Percentiles rank a stretch among this genome's conserved stretches.
Conservation (phyloP, 1,139 yeast genomes). For the Hansenula sp. region DNA sequence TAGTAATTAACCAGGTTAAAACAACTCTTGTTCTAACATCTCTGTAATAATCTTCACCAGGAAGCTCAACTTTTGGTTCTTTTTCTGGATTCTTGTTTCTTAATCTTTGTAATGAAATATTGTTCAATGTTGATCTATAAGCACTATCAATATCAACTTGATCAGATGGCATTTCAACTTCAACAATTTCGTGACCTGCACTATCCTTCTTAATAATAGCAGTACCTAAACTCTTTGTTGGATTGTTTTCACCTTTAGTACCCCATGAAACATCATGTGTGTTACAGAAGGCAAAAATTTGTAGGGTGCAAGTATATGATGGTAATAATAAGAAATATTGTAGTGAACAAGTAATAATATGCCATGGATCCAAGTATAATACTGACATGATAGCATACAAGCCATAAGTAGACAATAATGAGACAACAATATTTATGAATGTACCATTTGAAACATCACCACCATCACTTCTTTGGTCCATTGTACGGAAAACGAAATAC, state of each 20-base stretch:
- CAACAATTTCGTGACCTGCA: slow-evolving; percentile 58
- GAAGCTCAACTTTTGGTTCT: slow-evolving; percentile 31
- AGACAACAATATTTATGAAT: slow-evolving; percentile 78
- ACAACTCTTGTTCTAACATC: slow-evolving; percentile 94
- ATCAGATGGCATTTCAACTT: slow-evolving; percentile 85
- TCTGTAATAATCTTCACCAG: slow-evolving; percentile 87
- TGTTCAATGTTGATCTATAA: slow-evolving; percentile 72
- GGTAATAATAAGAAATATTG: slow-evolving; percentile 89
- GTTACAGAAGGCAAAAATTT: slow-evolving; percentile 91
- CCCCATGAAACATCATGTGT: slow-evolving; percentile 98
- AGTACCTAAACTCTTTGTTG: slow-evolving; percentile 59
- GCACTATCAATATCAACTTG: slow-evolving; percentile 89
- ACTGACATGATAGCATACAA: slow-evolving; percentile 75
- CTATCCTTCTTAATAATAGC: slow-evolving; percentile 55
- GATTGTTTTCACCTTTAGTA: slow-evolving; percentile 87
- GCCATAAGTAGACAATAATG: slow-evolving; percentile 90
- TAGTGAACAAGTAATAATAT: slow-evolving; percentile 73
- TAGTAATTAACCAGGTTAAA: slow-evolving; percentile 83
- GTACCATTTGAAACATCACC: slow-evolving; percentile 38
- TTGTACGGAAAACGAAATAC: slow-evolving; percentile 64
- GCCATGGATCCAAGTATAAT: slow-evolving; percentile 93
- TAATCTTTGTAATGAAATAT: slow-evolving; percentile 70
- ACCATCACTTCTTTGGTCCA: slow-evolving; percentile 36
- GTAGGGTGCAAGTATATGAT: slow-evolving; percentile 86
- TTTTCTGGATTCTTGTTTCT: slow-evolving; percentile 47